phyloP scores from a whole-genome alignment of 352 stramenopile species.

The Globisporangium solare region DNA sequence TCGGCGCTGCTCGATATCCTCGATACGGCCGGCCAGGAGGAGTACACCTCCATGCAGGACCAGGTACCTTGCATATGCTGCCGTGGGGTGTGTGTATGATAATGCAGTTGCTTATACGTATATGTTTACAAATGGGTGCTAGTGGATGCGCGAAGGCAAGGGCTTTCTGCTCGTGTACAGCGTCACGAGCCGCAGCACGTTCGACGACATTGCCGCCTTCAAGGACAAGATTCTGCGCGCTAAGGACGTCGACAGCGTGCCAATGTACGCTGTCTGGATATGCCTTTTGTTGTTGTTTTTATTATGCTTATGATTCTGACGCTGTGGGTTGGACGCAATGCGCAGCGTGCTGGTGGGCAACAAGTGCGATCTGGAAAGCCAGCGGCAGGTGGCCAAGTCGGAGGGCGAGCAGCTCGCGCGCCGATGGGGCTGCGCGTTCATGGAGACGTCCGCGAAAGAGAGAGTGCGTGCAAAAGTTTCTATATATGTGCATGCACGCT shows the following conservation, averaged over 20 bases:
- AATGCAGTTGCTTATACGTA: background rate
- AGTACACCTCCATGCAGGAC: conserved; percentile 91
- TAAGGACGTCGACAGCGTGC: conserved; percentile 85
- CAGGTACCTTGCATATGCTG: conserved; percentile 34
- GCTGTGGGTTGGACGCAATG: no score
- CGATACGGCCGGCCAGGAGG: conserved; percentile 90
- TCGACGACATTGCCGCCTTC: conserved; percentile 86
- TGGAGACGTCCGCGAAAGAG: conserved; percentile 87
- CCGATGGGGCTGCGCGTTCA: conserved; percentile 81
- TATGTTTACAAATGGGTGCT: background rate
- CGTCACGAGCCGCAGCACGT: conserved; percentile 86
- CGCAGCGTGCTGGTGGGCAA: conserved; percentile 83
- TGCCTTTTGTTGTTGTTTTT: no score
- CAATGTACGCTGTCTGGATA: no score
- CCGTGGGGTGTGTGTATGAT: background rate
- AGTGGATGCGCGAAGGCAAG: conserved; percentile 91
- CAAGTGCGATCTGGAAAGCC: conserved; percentile 80
- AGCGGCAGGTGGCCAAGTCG: conserved; percentile 61
- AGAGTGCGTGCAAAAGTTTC: no score
- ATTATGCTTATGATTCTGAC: no score
- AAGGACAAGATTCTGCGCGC: conserved; percentile 89
- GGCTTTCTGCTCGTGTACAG: conserved; percentile 89
- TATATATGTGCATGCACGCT: no score
- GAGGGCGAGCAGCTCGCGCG: conserved; percentile 67
- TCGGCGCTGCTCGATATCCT: conserved; percentile 86